phyloP scores from a whole-genome alignment of 2,329 filamentous ascomycete genomes.

The Aureobasidium musti region DNA sequence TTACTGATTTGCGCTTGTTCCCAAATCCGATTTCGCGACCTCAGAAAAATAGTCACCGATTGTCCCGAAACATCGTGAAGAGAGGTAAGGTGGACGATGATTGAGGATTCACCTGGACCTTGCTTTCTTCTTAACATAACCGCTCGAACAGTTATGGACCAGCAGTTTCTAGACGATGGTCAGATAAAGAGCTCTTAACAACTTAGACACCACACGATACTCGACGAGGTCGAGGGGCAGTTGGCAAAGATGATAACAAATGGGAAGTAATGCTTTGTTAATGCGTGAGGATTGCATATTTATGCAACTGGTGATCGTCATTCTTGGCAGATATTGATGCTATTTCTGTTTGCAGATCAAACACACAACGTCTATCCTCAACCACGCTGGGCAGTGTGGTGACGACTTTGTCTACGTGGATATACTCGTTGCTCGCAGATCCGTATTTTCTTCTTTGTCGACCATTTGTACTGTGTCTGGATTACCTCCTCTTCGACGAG shows the following conservation, averaged over 20 bases:
- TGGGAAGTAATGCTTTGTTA: background rate
- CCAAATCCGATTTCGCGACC: background rate
- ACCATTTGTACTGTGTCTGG: background rate
- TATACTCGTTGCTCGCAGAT: background rate
- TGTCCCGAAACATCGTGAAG: background rate
- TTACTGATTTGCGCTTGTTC: background rate
- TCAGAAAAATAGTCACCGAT: background rate
- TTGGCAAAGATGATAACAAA: background rate
- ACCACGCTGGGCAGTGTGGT: background rate
- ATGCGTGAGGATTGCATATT: background rate
- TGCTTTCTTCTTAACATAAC: background rate
- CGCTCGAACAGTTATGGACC: background rate
- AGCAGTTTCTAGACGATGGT: background rate
- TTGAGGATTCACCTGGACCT: background rate
- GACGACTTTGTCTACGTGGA: conserved; percentile 15
- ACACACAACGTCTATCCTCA: conserved; percentile 13
- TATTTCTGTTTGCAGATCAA: conserved; percentile 14
- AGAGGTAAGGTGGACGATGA: background rate
- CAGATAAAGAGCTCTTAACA: background rate
- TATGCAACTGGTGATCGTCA: conserved; percentile 6
- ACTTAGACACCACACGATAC: background rate
- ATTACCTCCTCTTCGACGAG: background rate
- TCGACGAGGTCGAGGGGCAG: background rate
- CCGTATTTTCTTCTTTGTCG: background rate
- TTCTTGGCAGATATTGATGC: conserved; percentile 6